Evolutionary conservation across 1,284 basidiomycete species (phyloP), one percentile per base, ranked within the genome.

Genomic region (Sanghuangporus sanghuang): DNA sequence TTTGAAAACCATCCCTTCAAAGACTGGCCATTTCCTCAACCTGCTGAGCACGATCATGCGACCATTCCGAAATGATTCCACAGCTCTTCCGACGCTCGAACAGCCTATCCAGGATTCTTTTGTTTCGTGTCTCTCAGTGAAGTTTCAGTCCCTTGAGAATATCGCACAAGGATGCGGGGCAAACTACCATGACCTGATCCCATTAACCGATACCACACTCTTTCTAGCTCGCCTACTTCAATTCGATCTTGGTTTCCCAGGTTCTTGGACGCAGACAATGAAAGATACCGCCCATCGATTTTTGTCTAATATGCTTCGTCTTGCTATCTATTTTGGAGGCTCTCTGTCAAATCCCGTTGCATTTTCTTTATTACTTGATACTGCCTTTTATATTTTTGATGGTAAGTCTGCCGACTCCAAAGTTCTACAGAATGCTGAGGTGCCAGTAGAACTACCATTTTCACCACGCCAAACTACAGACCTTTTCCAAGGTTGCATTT

Each of bases 301-400:
- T 32, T 79, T 81, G 40, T 70, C 72, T 5, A 73, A 75, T 0
- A 68, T 91, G 38, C 81, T 86, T 50, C 76, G 77, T 18, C 74
- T 92, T 38, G 77, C 79, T 6, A 68, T 87, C 73, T 88, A 92
- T 68, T 55, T 86, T 78, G 36, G 23, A 58, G 74, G 79, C 11
- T 82, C 83, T 18, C 73, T 77, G 46, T 74, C 77, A 57, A 82
- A 87, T 68, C 73, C 81, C 0, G 77, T 85, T 52, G 76, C 82
- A 52, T 91, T 86, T 72, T 80, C 85, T 0, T 72, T 92, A 35
- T 74, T 92, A 32, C 74, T 90, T 12, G 90, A 93, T 74, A 92
- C 90, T 2, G 75, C 89, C 0, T 85, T 84, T 69, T 89, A 86
- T 70, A 73, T 90, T 7, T 77, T 89, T 46, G 90, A 92, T 69